A percentile compares a stretch with the other conserved stretches of the same genome.
Evolutionary conservation across 140 eudicot genomes (phyloP).

Genomic region (Cichorium intybus): DNA sequence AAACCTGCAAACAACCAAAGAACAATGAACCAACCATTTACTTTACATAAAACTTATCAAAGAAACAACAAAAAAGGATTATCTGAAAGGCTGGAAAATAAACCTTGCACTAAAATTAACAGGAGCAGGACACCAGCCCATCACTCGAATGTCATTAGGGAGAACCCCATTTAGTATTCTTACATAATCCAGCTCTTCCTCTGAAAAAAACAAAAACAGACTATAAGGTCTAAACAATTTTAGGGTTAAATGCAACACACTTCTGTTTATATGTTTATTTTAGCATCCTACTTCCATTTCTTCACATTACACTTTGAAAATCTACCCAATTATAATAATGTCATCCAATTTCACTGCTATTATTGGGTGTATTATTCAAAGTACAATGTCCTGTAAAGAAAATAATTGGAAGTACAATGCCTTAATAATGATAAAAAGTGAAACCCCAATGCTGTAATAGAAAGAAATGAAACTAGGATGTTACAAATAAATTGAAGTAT

Average conservation of each 20-base stretch:
- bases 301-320: not conserved
- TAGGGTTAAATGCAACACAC: not conserved
- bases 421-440: too few relatives aligned
- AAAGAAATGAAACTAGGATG: too few relatives aligned
- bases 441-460: not conserved
- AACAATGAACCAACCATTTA: slow-evolving; percentile 4
- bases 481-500: too few relatives aligned
- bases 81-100: slow-evolving; percentile 19
- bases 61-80: slow-evolving; percentile 12
- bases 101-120: slow-evolving; percentile 88
- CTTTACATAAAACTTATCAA: not conserved
- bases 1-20: slow-evolving; percentile 63
- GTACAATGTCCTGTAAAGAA: not conserved
- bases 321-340: not conserved
- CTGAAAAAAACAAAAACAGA: slow-evolving; percentile 22
- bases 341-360: not conserved
- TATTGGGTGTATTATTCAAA: not conserved
- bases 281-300: not conserved
- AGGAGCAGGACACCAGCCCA: slow-evolving; percentile 92
- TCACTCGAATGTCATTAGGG: slow-evolving; percentile 82
- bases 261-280: not conserved
- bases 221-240: not conserved
- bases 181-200: slow-evolving; percentile 79
- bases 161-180: slow-evolving; percentile 73
- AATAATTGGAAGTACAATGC: too few relatives aligned